Conservation (phyloP, 1,284 basidiomycete species). For the Irpex sp. region DNA sequence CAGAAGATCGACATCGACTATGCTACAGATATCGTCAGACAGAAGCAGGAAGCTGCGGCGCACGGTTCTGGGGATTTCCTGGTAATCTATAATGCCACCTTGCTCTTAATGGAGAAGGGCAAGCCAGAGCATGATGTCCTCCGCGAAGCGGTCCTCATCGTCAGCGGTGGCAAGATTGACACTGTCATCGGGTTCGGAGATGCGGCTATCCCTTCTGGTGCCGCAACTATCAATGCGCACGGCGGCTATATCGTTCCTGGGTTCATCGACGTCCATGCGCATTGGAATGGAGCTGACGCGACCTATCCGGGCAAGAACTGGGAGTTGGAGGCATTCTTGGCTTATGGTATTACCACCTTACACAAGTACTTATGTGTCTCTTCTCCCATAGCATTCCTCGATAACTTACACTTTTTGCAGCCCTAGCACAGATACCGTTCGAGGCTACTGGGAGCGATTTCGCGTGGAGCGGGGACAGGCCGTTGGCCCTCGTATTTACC, state of each 20-base stretch:
- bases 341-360: constrained; percentile 73
- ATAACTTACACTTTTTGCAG: constrained; percentile 28
- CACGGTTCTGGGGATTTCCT: constrained; percentile 39
- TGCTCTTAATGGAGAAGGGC: constrained; percentile 61
- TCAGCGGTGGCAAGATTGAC: constrained; percentile 53
- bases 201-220: constrained; percentile 38
- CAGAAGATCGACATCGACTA: constrained; percentile 57
- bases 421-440: constrained; percentile 59
- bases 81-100: constrained; percentile 61
- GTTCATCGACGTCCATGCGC: constrained; percentile 73
- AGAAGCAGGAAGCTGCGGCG: constrained; percentile 47
- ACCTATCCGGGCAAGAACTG: constrained; percentile 62
- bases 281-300: constrained; percentile 55
- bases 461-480: constrained; percentile 64
- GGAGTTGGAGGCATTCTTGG: constrained; percentile 72
- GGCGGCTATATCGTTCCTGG: constrained; percentile 66
- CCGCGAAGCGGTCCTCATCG: constrained; percentile 44
- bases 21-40: constrained; percentile 54
- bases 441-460: constrained; percentile 59
- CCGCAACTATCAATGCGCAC: constrained; percentile 51
- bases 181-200: constrained; percentile 37
- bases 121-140: constrained; percentile 43
- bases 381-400: background rate
- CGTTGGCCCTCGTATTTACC: constrained; percentile 67
- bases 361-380: constrained; percentile 55